Evolutionary conservation across 306 rosid species (phyloP).

Genomic region (Boehmeria nivea): DNA sequence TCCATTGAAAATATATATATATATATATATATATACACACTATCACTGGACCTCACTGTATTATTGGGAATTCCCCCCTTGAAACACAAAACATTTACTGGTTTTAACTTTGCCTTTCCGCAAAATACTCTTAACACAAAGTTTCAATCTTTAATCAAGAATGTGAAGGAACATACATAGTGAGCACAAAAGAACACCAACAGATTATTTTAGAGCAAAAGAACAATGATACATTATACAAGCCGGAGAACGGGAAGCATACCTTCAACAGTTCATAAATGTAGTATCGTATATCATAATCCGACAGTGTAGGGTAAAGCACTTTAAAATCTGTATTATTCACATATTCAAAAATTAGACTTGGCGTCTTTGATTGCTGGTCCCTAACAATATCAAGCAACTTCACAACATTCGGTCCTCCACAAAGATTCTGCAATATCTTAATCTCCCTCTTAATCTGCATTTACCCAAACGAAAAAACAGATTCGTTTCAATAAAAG

Average conservation of each 20-base stretch:
- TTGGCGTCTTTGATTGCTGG: conserved; percentile 94
- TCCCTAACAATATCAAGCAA: conserved; percentile 92
- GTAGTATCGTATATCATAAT: conserved; percentile 73
- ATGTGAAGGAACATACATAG: too few relatives aligned
- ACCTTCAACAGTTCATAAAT: conserved; percentile 83
- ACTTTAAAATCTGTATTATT: conserved; percentile 91
- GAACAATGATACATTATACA: too few relatives aligned
- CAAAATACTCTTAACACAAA: not conserved
- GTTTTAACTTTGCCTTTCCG: too few relatives aligned
- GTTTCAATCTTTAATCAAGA: too few relatives aligned
- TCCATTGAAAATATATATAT: too few relatives aligned
- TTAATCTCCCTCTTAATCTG: conserved; percentile 97
- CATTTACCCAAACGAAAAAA: conserved; percentile 15
- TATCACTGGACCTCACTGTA: too few relatives aligned
- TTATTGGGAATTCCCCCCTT: too few relatives aligned
- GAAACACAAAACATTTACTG: too few relatives aligned
- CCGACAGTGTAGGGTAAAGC: conserved; percentile 78
- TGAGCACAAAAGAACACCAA: too few relatives aligned
- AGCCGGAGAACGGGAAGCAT: conserved; percentile 17
- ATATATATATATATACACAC: too few relatives aligned
- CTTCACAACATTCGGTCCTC: conserved; percentile 87
- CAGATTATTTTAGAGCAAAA: too few relatives aligned
- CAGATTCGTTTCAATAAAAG: not conserved
- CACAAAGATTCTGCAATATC: conserved; percentile 89
- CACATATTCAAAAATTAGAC: conserved; percentile 80